Conservation (phyloP, 495 filamentous ascomycete species). For the Paragyromitra xinjiangensis region DNA sequence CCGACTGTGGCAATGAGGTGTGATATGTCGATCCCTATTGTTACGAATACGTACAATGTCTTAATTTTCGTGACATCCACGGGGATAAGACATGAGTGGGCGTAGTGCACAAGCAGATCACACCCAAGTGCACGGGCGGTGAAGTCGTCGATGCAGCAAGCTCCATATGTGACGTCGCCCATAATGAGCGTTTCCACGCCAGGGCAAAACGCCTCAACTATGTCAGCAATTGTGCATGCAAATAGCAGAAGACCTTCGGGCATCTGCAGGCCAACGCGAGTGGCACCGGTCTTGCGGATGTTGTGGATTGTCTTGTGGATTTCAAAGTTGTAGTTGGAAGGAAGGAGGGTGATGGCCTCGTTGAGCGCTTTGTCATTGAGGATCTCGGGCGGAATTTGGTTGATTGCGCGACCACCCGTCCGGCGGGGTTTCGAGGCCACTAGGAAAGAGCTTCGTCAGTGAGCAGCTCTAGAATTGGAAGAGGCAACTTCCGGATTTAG, state of each 20-base stretch:
- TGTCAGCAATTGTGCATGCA: conserved; percentile 97
- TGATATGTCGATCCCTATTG: conserved; percentile 89
- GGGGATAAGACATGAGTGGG: conserved; percentile 94
- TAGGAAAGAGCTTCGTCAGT: conserved; percentile 46
- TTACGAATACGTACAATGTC: conserved; percentile 97
- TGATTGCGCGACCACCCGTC: conserved; percentile 73
- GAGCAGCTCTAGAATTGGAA: background rate
- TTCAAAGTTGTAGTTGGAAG: conserved; percentile 95
- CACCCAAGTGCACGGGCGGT: conserved; percentile 93
- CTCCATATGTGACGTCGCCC: conserved; percentile 98
- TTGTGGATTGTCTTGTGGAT: conserved; percentile 97
- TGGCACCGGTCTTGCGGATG: conserved; percentile 78
- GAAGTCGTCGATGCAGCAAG: conserved; percentile 99
- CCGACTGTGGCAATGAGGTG: conserved; percentile 89
- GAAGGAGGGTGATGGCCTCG: conserved; percentile 84
- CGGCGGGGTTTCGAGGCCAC: conserved; percentile 69
- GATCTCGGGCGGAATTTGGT: conserved; percentile 89
- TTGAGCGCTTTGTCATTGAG: conserved; percentile 87
- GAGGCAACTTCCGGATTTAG: conserved; percentile 13
- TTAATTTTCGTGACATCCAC: conserved; percentile 95
- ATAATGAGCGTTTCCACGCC: conserved; percentile 93
- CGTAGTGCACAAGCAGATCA: conserved; percentile 95
- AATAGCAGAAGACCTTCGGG: conserved; percentile 95
- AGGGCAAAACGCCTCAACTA: conserved; percentile 91
- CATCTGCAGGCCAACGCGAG: conserved; percentile 89